Percentiles rank a stretch among this genome's conserved stretches.
Conservation (phyloP, 2,329 filamentous ascomycete genomes). For the Pleomassaria siparia region DNA sequence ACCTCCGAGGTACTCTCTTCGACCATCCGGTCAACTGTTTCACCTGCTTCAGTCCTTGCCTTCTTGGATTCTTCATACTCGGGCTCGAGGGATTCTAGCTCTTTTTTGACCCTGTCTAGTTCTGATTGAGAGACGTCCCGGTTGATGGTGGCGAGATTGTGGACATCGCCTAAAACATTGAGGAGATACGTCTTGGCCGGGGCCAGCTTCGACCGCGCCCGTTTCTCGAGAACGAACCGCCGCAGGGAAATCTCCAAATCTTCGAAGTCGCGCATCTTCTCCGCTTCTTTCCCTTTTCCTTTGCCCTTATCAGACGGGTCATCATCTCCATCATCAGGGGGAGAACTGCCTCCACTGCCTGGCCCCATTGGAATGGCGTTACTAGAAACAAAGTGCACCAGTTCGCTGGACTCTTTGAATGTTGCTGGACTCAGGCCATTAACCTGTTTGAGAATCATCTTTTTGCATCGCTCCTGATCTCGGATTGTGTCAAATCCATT, state of each 20-base stretch:
- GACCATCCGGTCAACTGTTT: constrained; percentile 78
- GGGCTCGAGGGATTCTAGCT: constrained; percentile 81
- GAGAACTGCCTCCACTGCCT: constrained; percentile 27
- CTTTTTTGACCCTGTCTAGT: constrained; percentile 76
- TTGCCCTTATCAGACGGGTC: constrained; percentile 59
- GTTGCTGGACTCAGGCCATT: constrained; percentile 85
- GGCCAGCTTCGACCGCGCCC: constrained; percentile 90
- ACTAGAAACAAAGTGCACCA: constrained; percentile 97
- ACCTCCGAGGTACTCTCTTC: constrained; percentile 84
- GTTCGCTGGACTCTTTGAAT: constrained; percentile 85
- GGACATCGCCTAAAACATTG: constrained; percentile 87
- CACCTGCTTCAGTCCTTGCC: constrained; percentile 75
- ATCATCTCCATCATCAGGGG: constrained; percentile 42
- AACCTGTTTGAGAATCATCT: constrained; percentile 91
- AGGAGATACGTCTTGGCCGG: constrained; percentile 93
- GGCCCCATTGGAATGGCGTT: constrained; percentile 79
- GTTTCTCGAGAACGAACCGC: constrained; percentile 93
- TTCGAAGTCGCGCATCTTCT: constrained; percentile 88
- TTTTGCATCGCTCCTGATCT: constrained; percentile 87
- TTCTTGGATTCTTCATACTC: constrained; percentile 81
- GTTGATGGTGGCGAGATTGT: constrained; percentile 82
- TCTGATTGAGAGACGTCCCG: constrained; percentile 83
- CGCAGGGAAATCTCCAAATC: constrained; percentile 84
- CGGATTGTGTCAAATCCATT: constrained; percentile 95
- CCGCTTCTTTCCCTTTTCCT: constrained; percentile 67